These are phyloP conservation scores for Graphilbum ipis-grandicollis DNA, from an alignment of 2,329 filamentous ascomycete genomes.

Conservation along the genomic window DNA sequence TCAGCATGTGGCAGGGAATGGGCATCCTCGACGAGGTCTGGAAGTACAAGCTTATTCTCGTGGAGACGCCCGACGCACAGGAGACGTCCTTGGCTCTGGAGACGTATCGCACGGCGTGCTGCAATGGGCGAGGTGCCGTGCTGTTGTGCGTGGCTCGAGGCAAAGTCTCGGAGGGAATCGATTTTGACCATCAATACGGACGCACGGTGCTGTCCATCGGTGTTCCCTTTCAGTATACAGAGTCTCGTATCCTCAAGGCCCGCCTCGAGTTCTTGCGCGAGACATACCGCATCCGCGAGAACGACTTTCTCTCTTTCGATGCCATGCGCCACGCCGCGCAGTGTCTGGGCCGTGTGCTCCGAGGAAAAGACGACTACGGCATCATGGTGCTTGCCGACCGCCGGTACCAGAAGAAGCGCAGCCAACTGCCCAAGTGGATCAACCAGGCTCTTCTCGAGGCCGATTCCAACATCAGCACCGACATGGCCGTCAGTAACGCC, in stretches of 20 bases:
- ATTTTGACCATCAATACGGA: conserved; percentile 98
- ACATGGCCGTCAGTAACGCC: conserved; percentile 81
- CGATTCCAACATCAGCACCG: conserved; percentile 80
- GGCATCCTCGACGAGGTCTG: conserved; percentile 93
- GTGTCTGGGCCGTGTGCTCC: conserved; percentile 81
- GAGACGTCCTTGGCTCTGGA: conserved; percentile 91
- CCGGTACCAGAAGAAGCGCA: conserved; percentile 80
- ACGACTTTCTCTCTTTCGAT: conserved; percentile 96
- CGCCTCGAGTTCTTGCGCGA: conserved; percentile 91
- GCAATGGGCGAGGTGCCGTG: conserved; percentile 87
- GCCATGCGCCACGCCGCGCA: conserved; percentile 98
- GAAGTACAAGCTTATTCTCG: conserved; percentile 97
- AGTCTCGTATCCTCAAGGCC: conserved; percentile 90
- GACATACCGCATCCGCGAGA: conserved; percentile 90
- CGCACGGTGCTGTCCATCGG: conserved; percentile 92
- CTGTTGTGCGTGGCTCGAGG: conserved; percentile 89
- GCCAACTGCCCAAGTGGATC: conserved; percentile 93
- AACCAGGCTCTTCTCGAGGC: conserved; percentile 70
- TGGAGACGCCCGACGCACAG: conserved; percentile 93
- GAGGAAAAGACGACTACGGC: conserved; percentile 98
- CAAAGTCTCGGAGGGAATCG: conserved; percentile 94
- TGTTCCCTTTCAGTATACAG: conserved; percentile 96
- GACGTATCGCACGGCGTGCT: conserved; percentile 93
- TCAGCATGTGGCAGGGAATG: conserved; percentile 99
- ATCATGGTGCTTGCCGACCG: conserved; percentile 97